A percentile compares a stretch with the other conserved stretches of the same genome.
phyloP scores from a whole-genome alignment of 805 yeast species.

The Ogataea paradorogensis region DNA sequence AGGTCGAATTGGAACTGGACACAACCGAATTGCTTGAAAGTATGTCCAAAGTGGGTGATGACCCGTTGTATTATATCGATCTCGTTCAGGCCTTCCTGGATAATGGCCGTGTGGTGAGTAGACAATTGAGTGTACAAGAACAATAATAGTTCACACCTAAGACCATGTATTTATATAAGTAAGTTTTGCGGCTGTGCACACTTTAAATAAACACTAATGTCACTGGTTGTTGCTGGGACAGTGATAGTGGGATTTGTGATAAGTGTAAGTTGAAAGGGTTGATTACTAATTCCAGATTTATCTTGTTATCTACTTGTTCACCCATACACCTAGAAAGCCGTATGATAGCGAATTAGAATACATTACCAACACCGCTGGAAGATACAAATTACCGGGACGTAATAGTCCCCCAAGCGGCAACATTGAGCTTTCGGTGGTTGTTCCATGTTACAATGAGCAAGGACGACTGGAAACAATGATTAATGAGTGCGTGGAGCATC shows the following conservation, averaged over 20 bases:
- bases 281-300: slow-evolving; percentile 32
- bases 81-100: slow-evolving; percentile 45
- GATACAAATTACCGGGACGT: slow-evolving; percentile 35
- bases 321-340: slow-evolving; percentile 64
- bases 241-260: background rate
- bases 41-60: slow-evolving; percentile 32
- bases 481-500: slow-evolving; percentile 59
- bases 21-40: slow-evolving; percentile 31
- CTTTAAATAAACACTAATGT: slow-evolving; percentile 1
- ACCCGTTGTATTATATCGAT: slow-evolving; percentile 43
- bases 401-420: slow-evolving; percentile 34
- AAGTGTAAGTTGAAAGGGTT: slow-evolving; percentile 2
- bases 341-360: slow-evolving; percentile 52
- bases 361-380: slow-evolving; percentile 39
- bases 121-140: slow-evolving; percentile 31
- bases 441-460: slow-evolving; percentile 94
- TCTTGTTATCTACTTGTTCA: slow-evolving; percentile 41
- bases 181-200: background rate
- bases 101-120: slow-evolving; percentile 37
- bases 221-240: slow-evolving; percentile 1
- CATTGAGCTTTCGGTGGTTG: slow-evolving; percentile 68
- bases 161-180: background rate
- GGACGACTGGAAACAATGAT: slow-evolving; percentile 68
- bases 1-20: slow-evolving; percentile 36
- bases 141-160: slow-evolving; percentile 4